These are phyloP conservation scores for Amanita rubescens DNA, from an alignment of 768 basidiomycete species.

Conservation along the genomic window DNA sequence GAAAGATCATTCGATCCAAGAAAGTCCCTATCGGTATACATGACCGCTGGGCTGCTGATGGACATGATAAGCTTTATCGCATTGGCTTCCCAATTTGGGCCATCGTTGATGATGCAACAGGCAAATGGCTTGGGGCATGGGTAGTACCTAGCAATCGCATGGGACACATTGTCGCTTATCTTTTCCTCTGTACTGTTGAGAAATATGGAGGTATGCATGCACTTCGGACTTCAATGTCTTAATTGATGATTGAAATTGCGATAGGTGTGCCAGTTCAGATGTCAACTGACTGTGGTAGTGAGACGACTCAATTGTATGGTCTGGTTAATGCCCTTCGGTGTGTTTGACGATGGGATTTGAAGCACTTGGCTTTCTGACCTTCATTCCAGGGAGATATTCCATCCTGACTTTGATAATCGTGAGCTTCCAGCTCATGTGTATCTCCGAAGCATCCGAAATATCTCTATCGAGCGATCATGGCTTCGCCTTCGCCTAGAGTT, in stretches of 20 bases:
- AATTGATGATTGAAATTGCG: conserved; percentile 11
- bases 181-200: conserved; percentile 23
- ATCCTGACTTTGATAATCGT: conserved; percentile 6
- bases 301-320: no score
- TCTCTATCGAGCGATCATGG: conserved; percentile 16
- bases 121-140: conserved; percentile 25
- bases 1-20: conserved; percentile 17
- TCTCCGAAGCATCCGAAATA: conserved; percentile 16
- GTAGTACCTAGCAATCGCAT: conserved; percentile 31
- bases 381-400: conserved; percentile 6
- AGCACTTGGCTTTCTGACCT: background rate
- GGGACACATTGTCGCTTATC: conserved; percentile 21
- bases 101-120: conserved; percentile 25
- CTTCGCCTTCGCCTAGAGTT: conserved; percentile 12
- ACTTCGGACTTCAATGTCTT: conserved; percentile 13
- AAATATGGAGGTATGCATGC: conserved; percentile 19
- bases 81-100: conserved; percentile 34
- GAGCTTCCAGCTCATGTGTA: conserved; percentile 14
- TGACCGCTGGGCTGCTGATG: conserved; percentile 28
- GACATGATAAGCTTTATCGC: conserved; percentile 31
- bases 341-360: background rate
- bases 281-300: no score
- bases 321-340: conserved; percentile 15
- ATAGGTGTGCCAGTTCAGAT: no score
- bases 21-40: conserved; percentile 27